Evolutionary conservation across 345 rosid species (phyloP), one percentile per base, ranked within the genome.

Genomic region (Salix koriyanagi): DNA sequence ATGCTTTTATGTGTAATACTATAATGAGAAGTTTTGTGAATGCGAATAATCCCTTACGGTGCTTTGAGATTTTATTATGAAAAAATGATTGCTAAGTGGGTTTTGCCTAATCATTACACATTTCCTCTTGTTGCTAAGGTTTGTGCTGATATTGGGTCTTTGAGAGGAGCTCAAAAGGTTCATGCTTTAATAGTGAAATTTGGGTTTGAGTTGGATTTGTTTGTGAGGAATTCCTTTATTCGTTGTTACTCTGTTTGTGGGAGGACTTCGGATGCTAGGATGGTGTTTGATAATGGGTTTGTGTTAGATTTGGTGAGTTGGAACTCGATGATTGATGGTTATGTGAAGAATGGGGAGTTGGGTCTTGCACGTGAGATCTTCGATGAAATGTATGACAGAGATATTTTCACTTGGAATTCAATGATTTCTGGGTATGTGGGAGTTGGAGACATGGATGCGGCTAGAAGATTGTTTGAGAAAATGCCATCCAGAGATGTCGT

Each of bases 1-100:
- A 88, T 48, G 90, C 93, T 56, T 90, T 89, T 76, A 52, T 87
- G 77, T 87, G 92, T 71, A 90, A 92, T 79, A 84, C 90, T 4
- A 76, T 92, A 44, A 78, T 88, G 80, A 89, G 80, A 65, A 72
- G 86, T 42, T 83, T 82, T 67, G 67, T 85, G 76, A 72, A 64
- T n/a, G 66, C 26, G 26, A 79, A 79, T 39, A 84, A 86, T 25
- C 52, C 85, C 87, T 0, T 75, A 74, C 48, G 78, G 80, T 68
- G 92, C 89, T 68, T 80, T 87, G 79, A 70, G 77, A 2, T 89
- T 92, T 83, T 90, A 90, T 80, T 54, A 79, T 71, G 90, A 82
- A 37, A 83, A 81, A 76, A 80, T 88, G 91, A 79, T 89, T 83
- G 83, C 81, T n/a, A 83, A 76, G 39, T 83, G 77, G 50, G 83